phyloP scores from a whole-genome alignment of 306 rosid species.

The Cucumis cinereus region DNA sequence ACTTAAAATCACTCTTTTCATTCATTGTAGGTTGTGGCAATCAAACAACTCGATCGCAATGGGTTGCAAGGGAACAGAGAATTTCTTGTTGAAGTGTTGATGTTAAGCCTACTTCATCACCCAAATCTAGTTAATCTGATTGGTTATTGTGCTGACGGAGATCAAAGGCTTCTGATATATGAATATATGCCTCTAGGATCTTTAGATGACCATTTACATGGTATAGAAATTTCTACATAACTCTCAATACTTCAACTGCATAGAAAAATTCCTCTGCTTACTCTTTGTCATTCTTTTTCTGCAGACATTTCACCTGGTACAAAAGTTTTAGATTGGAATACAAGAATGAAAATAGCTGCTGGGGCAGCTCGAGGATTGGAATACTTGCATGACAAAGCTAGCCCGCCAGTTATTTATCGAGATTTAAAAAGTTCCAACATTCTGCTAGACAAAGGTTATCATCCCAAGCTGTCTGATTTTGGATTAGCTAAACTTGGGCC shows the following conservation, averaged over 20 bases:
- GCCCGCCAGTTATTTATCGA: constrained; percentile 93
- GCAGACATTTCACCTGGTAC: constrained; percentile 66
- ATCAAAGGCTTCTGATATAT: constrained; percentile 92
- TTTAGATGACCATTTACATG: constrained; percentile 84
- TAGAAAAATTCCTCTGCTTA: not conserved
- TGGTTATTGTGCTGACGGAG: constrained; percentile 97
- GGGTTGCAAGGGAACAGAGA: constrained; percentile 95
- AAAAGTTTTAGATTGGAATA: constrained; percentile 71
- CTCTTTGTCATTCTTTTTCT: not conserved
- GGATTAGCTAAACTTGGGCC: constrained; percentile 96
- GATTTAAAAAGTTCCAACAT: constrained; percentile 89
- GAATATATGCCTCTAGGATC: constrained; percentile 88
- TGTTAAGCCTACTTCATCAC: constrained; percentile 91
- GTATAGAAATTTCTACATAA: constrained; percentile 19
- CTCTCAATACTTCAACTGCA: not conserved
- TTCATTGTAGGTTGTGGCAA: constrained; percentile 61
- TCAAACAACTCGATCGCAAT: constrained; percentile 86
- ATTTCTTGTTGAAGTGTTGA: constrained; percentile 86
- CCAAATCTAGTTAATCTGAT: constrained; percentile 81
- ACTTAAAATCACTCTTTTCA: constrained; percentile 7
- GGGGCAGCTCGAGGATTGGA: constrained; percentile 90
- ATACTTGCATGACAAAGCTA: constrained; percentile 81
- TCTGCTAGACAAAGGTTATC: constrained; percentile 76
- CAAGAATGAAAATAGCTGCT: constrained; percentile 85
- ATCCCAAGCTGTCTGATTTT: constrained; percentile 85